Percentiles rank a stretch among this genome's conserved stretches.
phyloP scores from a whole-genome alignment of 2,329 filamentous ascomycete species.

The Colletotrichum eremochloae region DNA sequence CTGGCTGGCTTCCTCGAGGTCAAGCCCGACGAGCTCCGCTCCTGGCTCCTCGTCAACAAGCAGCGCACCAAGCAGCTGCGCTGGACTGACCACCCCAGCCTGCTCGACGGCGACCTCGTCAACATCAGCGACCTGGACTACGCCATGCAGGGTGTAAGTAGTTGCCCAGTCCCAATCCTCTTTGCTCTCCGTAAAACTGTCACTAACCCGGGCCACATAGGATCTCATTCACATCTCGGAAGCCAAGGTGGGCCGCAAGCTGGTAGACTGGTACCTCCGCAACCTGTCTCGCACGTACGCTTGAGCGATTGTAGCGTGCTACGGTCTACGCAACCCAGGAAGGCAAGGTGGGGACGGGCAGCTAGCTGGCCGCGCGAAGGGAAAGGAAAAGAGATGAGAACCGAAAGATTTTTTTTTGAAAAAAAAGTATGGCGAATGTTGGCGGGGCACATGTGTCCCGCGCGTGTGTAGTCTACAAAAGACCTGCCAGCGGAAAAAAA shows the following conservation, averaged over 20 bases:
- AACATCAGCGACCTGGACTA: constrained; percentile 98
- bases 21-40: constrained; percentile 93
- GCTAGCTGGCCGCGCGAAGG: constrained; percentile 36
- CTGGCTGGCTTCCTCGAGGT: constrained; percentile 97
- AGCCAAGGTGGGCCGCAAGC: constrained; percentile 95
- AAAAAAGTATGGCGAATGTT: constrained; percentile 21
- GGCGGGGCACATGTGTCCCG: constrained; percentile 29
- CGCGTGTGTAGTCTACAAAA: constrained; percentile 17
- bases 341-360: constrained; percentile 19
- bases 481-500: constrained; percentile 8
- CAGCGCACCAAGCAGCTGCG: constrained; percentile 96
- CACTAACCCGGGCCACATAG: constrained; percentile 56
- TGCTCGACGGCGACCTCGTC: constrained; percentile 92
- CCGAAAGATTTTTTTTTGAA: no score
- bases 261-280: constrained; percentile 99
- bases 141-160: constrained; percentile 87
- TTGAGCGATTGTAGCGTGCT: constrained; percentile 43
- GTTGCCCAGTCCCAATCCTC: background rate
- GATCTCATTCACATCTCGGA: constrained; percentile 99
- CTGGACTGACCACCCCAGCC: constrained; percentile 87
- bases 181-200: background rate
- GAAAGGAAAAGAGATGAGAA: background rate
- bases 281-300: constrained; percentile 97
- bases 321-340: constrained; percentile 29
- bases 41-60: constrained; percentile 97